Evolutionary conservation across 148 eudicot genomes (phyloP).

Genomic region (Simmondsia chinensis): DNA sequence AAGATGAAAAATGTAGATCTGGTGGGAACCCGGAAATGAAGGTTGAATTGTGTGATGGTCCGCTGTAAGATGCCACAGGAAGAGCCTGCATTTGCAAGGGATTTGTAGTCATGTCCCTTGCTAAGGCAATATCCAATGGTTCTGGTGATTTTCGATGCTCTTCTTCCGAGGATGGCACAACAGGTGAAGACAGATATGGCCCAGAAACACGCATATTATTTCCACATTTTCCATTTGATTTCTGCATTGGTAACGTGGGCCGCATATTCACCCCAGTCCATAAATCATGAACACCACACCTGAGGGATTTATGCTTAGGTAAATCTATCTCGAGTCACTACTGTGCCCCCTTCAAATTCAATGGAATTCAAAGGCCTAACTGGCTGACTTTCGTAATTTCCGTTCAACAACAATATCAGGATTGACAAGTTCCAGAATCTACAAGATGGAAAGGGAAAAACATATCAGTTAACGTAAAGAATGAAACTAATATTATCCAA

Average conservation of each 20-base stretch:
- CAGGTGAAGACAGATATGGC: constrained; percentile 19
- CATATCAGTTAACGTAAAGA: too few species aligned
- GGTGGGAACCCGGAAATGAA: constrained; percentile 29
- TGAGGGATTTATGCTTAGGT: not conserved
- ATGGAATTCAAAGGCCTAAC: not conserved
- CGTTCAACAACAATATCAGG: not conserved
- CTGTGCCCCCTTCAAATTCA: not conserved
- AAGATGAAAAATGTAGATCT: constrained; percentile 27
- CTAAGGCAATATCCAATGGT: constrained; percentile 27
- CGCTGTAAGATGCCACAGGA: constrained; percentile 24
- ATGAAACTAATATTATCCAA: too few species aligned
- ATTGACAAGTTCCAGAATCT: constrained; percentile 5
- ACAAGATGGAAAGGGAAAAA: constrained; percentile 8
- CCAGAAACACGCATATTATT: constrained; percentile 21
- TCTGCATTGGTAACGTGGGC: constrained; percentile 31
- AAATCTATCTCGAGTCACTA: not conserved
- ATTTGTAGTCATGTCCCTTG: constrained; percentile 18
- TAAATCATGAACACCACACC: constrained; percentile 10
- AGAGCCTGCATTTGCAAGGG: constrained; percentile 18
- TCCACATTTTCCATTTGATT: constrained; percentile 27
- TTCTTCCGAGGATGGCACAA: constrained; percentile 22
- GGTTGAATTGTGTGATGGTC: constrained; percentile 29
- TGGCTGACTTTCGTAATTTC: constrained; percentile 15
- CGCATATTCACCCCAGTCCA: constrained; percentile 41
- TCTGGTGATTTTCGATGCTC: constrained; percentile 36